Evolutionary conservation across 805 yeast genomes (phyloP), one percentile per base, ranked within the genome.

Genomic region (Vanderwaltozyma yarrowii): DNA sequence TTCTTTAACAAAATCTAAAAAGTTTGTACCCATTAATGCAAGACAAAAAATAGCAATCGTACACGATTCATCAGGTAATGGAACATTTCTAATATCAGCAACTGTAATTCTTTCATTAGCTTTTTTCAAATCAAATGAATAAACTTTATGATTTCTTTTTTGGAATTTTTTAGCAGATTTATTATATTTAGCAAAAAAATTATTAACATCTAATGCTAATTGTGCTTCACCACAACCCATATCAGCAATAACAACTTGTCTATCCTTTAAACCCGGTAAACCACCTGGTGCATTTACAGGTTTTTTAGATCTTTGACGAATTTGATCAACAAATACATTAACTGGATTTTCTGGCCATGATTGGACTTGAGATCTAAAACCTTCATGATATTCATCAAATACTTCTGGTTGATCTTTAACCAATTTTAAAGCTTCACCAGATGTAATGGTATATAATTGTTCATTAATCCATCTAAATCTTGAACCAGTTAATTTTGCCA

Each of bases 171-270:
- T 52, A 11, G 41, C 41, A 32, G 47, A 52, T 20, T 54, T 58
- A 33, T 56, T 59, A 42, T 49, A 51, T 17, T 54, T 51, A 35
- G 63, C 62, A 43, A 72, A 62, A 49, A 73, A 72, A 9, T 70
- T 67, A 36, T 66, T 66, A 36, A 84, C 70, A 49, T 86, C 83
- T 29, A 68, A 60, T 1, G 95, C 78, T 33, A 92, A 70, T 50
- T 83, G 82, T 0, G 97, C 98, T 61, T 92, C 98, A 39, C 98
- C 99, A 60, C 98, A 92, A 10, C 98, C 99, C 97, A 92, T 89
- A 64, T 92, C 98, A 0, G 97, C 96, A 42, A 92, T 73, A 3
- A 82, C 86, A 27, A 89, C 77, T 42, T 71, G 70, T 33, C 69
- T 73, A 14, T 50, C 51, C 7, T 56, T 60, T 28, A 76, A 56